Conservation (phyloP, 2,329 filamentous ascomycete species). For the Parafenestella ontariensis region DNA sequence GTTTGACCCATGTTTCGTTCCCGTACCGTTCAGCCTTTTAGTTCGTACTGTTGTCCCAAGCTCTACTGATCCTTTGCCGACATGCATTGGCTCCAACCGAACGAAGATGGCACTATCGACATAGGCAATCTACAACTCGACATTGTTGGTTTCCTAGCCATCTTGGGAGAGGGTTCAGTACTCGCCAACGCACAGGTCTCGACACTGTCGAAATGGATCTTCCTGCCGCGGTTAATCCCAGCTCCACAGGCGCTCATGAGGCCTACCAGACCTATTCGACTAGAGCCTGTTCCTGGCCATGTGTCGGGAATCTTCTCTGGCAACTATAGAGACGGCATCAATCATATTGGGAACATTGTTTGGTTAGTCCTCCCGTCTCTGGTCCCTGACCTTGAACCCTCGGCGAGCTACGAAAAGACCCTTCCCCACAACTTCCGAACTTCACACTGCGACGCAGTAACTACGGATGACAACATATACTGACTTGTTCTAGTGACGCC, state of each 20-base stretch:
- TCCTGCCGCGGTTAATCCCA: conserved; percentile 58
- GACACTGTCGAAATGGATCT: conserved; percentile 58
- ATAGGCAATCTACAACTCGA: conserved; percentile 58
- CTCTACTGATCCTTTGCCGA: conserved; percentile 2
- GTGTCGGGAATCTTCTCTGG: conserved; percentile 58
- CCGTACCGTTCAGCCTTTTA: conserved; percentile 14
- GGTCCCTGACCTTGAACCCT: not conserved
- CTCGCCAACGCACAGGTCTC: conserved; percentile 59
- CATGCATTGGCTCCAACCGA: conserved; percentile 48
- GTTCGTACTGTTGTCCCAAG: conserved; percentile 12
- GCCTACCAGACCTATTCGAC: conserved; percentile 52
- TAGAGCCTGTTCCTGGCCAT: conserved; percentile 50
- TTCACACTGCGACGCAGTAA: not conserved
- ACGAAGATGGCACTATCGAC: conserved; percentile 24
- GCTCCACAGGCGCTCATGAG: conserved; percentile 60
- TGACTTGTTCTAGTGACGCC: conserved; percentile 35
- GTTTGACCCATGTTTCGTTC: conserved; percentile 28
- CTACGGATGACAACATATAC: not conserved
- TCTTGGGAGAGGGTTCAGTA: conserved; percentile 60
- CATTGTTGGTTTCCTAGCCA: conserved; percentile 63
- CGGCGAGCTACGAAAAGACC: conserved; percentile 1
- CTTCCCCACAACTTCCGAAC: conserved; percentile 13
- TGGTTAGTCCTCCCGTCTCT: conserved; percentile 38
- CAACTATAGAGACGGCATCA: conserved; percentile 55
- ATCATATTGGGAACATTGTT: conserved; percentile 58